Percentiles rank a stretch among this genome's conserved stretches.
These are phyloP conservation scores for Mesostigma viride DNA, from an alignment of 139 green algal species.

Conservation along the genomic window DNA sequence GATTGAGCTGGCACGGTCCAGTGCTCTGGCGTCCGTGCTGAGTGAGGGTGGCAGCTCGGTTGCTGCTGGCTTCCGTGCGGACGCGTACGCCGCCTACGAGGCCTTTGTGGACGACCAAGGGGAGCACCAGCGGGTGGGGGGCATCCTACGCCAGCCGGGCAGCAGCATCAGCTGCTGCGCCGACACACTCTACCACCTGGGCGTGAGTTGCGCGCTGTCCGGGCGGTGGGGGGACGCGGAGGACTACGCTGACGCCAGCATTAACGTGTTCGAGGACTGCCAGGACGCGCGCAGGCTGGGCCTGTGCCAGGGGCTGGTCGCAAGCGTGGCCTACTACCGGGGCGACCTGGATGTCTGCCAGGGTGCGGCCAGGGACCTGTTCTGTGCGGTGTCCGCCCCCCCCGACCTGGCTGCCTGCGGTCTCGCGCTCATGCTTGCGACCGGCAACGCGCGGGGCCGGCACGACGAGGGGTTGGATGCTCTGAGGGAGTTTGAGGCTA, in stretches of 20 bases:
- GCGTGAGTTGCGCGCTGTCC: neutral
- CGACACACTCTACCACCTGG: neutral
- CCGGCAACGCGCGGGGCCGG: neutral
- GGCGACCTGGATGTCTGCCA: neutral
- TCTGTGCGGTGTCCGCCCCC: neutral
- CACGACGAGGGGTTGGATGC: neutral
- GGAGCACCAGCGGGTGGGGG: no score
- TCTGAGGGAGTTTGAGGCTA: neutral
- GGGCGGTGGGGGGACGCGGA: neutral
- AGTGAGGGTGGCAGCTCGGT: neutral
- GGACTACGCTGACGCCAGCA: neutral
- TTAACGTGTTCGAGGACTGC: neutral
- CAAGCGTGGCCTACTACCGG: neutral
- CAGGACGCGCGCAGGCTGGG: neutral
- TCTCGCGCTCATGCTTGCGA: neutral
- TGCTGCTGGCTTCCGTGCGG: neutral
- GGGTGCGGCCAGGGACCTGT: neutral
- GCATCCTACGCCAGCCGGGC: no score
- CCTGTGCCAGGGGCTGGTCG: neutral
- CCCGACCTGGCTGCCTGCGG: neutral
- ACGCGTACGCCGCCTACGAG: no score
- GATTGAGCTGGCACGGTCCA: neutral
- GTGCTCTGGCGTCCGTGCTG: neutral
- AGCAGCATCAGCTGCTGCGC: neutral
- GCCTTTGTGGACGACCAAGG: neutral